These are phyloP conservation scores for Alternaria ethzedia DNA, from an alignment of 2,329 filamentous ascomycete genomes.

Conservation along the genomic window DNA sequence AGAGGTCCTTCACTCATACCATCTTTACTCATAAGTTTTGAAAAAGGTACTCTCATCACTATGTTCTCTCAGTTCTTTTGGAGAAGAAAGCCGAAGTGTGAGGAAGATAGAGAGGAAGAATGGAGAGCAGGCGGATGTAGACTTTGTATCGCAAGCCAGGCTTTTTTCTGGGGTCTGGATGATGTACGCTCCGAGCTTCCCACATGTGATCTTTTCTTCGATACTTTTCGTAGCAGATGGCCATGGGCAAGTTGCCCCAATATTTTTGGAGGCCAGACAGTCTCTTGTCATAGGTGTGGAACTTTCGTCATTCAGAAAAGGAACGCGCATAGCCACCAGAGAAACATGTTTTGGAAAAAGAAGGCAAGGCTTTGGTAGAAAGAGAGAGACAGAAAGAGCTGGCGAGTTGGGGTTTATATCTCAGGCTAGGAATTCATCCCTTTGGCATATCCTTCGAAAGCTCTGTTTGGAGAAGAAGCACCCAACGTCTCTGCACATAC, in stretches of 20 bases:
- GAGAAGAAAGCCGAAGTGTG: not conserved
- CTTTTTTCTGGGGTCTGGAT: not conserved
- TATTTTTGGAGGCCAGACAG: not conserved
- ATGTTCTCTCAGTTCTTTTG: not conserved
- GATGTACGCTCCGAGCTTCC: not conserved
- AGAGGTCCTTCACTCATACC: not conserved
- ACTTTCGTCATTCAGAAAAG: too few species aligned
- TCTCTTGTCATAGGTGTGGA: not conserved
- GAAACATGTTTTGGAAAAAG: too few species aligned
- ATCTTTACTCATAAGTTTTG: rapidly evolving
- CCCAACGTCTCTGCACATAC: rapidly evolving
- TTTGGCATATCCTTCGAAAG: too few species aligned
- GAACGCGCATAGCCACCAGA: too few species aligned
- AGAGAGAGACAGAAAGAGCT: too few species aligned
- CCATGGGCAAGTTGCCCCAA: not conserved
- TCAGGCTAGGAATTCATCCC: rapidly evolving
- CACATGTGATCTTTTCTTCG: not conserved
- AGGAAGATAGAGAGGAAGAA: not conserved
- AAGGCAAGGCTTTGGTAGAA: too few species aligned
- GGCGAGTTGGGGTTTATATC: too few species aligned
- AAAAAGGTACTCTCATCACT: too few species aligned
- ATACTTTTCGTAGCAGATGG: not conserved
- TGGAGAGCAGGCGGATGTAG: not conserved
- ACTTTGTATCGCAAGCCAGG: not conserved
- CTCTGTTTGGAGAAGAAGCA: rapidly evolving